These are phyloP conservation scores for Diacronema lutheri DNA, from an alignment of 78 protist genomes.

Conservation along the genomic window DNA sequence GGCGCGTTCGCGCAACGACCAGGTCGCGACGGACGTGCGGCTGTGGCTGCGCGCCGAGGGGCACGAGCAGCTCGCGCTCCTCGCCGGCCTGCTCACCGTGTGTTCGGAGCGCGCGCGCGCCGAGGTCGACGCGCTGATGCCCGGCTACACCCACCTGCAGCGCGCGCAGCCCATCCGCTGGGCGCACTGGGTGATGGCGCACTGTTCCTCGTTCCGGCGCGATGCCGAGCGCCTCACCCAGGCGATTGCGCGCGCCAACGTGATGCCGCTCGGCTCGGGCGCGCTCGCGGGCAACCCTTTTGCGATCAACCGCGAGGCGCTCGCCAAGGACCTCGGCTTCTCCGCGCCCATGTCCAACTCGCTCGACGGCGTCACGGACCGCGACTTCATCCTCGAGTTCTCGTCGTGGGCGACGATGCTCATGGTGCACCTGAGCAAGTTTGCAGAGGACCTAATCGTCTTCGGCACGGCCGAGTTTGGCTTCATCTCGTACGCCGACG, in stretches of 20 bases:
- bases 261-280: conserved; percentile 35
- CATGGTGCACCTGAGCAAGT: conserved; percentile 49
- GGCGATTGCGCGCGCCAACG: neutral
- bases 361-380: conserved; percentile 57
- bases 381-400: conserved; percentile 74
- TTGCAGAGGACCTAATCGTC: conserved; percentile 70
- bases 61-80: neutral
- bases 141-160: conserved; percentile 76
- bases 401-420: conserved; percentile 46
- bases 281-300: conserved; percentile 80
- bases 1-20: conserved; percentile 62
- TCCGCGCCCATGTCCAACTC: conserved; percentile 40
- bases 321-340: conserved; percentile 54
- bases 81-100: conserved; percentile 13
- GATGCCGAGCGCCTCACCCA: conserved; percentile 43
- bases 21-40: conserved; percentile 73
- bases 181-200: conserved; percentile 63
- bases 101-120: conserved; percentile 25
- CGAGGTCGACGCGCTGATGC: conserved; percentile 53
- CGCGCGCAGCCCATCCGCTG: conserved; percentile 63
- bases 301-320: conserved; percentile 52
- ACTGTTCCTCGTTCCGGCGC: conserved; percentile 39
- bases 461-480: conserved; percentile 62
- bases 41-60: conserved; percentile 55
- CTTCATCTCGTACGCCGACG: conserved; percentile 56